These are phyloP conservation scores for Trichoderma sp. DNA, from an alignment of 2,329 filamentous ascomycete species.

Conservation along the genomic window DNA sequence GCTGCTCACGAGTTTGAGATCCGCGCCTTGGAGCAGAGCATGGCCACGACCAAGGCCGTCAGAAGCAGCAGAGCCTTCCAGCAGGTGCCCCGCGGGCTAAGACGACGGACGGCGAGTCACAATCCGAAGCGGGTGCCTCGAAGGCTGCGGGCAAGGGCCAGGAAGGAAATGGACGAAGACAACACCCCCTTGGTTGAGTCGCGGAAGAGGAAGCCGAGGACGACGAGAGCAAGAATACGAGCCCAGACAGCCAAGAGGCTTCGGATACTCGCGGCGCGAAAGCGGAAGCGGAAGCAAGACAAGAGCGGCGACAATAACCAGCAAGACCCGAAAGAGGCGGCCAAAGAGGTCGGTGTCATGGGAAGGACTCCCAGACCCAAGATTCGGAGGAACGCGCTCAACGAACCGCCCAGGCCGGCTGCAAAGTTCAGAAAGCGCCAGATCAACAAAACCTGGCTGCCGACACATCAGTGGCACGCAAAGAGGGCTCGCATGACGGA, in stretches of 20 bases:
- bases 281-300: conserved; percentile 43
- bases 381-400: conserved; percentile 67
- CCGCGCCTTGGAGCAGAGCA: conserved; percentile 75
- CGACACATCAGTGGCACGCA: conserved; percentile 90
- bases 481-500: conserved; percentile 88
- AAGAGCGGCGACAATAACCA: conserved; percentile 21
- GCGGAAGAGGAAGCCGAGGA: conserved; percentile 58
- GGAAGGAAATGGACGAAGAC: conserved; percentile 76
- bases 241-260: conserved; percentile 73
- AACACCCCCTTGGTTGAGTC: conserved; percentile 80
- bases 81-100: conserved; percentile 77
- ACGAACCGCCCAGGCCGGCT: conserved; percentile 52
- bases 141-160: conserved; percentile 66
- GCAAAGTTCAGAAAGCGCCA: conserved; percentile 82
- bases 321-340: neutral
- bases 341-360: conserved; percentile 21
- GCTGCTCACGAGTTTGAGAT: conserved; percentile 88
- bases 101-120: conserved; percentile 87
- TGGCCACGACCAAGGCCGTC: conserved; percentile 66
- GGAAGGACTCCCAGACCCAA: conserved; percentile 52
- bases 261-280: conserved; percentile 58
- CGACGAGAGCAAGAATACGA: conserved; percentile 58
- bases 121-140: conserved; percentile 88
- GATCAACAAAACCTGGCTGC: conserved; percentile 85
- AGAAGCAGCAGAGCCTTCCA: conserved; percentile 77